These are phyloP conservation scores for Takashimella koratensis DNA, from an alignment of 1,284 basidiomycete species.

Conservation along the genomic window DNA sequence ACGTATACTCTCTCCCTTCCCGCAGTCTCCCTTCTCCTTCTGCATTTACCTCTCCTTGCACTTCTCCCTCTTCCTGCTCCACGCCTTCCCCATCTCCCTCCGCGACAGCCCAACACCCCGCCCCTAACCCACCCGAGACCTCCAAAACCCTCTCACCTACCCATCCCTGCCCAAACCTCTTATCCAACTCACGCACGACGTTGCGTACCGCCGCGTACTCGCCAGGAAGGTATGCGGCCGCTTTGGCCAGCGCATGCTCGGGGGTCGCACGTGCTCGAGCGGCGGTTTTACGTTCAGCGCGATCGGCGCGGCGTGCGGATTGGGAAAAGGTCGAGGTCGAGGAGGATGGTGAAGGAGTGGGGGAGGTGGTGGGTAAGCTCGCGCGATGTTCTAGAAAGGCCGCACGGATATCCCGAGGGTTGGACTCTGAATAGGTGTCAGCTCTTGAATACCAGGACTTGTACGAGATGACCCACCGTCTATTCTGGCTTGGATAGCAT, in stretches of 20 bases:
- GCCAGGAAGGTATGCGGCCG: conserved; percentile 50
- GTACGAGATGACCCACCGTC: conserved; percentile 42
- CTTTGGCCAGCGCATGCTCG: conserved; percentile 45
- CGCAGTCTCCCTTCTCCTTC: not conserved
- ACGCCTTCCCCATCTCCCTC: conserved; percentile 18
- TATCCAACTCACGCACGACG: conserved; percentile 46
- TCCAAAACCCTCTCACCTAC: conserved; percentile 40
- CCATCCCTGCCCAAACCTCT: conserved; percentile 40
- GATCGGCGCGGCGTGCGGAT: no score
- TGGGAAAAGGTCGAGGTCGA: conserved; percentile 18
- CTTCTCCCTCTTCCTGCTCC: conserved; percentile 35
- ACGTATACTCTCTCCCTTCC: conserved; percentile 10
- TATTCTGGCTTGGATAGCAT: conserved; percentile 40
- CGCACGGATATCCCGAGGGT: conserved; percentile 23
- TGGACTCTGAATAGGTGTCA: conserved; percentile 14
- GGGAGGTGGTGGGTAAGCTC: conserved; percentile 12
- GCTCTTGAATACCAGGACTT: not conserved
- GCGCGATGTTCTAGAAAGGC: conserved; percentile 9
- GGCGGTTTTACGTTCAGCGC: conserved; percentile 13
- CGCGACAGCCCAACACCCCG: conserved; percentile 46
- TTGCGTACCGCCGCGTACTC: conserved; percentile 50
- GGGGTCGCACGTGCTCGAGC: conserved; percentile 12
- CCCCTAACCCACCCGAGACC: conserved; percentile 47
- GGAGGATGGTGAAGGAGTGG: not conserved
- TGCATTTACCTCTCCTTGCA: conserved; percentile 40